Base-by-base conservation (phyloP, 192 early-diverging fungal genomes). In the Coemansia sp. region DNA sequence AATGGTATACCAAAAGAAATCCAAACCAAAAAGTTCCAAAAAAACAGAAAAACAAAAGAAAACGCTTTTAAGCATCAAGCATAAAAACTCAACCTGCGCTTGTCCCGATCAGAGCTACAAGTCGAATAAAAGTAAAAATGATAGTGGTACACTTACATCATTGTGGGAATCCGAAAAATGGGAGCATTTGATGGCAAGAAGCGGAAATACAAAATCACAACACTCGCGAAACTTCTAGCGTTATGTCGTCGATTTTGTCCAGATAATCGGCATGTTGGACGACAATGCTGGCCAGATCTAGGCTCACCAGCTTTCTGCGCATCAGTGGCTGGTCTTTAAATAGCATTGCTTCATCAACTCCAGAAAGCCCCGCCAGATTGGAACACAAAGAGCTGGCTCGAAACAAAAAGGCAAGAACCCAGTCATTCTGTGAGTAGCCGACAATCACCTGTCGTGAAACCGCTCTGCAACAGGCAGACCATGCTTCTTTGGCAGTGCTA, bases 321-420 rank as follows among this genome's bases (percentile, higher is more conserved):
- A 74, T 51, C 6, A 72, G 64, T 16, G 69, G 72, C 54, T 71
- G 68, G 18, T 68, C 72, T 9, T 67, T 60, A 39, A 79, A 79
- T n/a, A 79, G 46, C 10, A 36, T 45, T 18, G 40, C 69, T 0
- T 41, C 62, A 39, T 71, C 67, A n/a, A 83, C 65, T 11, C 81
- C 81, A 5, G 72, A 60, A 11, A 83, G 67, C 1, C 81, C 81
- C 3, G 76, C 67, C 51, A 83, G 65, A 21, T 65, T 66, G 9
- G 68, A 42, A 39, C 83, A 76, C 22, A 81, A 64, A 1, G 84
- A 65, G 11, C 74, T 79, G 13, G 90, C 85, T 16, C 90, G 83
- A 66, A 90, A 91, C 57, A 92, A 61, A 41, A 90, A 88, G 0
- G 86, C 87, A 22, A 92, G 80, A 10, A 92, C 68, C 86, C 84